Base-by-base conservation (phyloP, 2,329 filamentous ascomycete species). In the Alternaria gansuensis region DNA sequence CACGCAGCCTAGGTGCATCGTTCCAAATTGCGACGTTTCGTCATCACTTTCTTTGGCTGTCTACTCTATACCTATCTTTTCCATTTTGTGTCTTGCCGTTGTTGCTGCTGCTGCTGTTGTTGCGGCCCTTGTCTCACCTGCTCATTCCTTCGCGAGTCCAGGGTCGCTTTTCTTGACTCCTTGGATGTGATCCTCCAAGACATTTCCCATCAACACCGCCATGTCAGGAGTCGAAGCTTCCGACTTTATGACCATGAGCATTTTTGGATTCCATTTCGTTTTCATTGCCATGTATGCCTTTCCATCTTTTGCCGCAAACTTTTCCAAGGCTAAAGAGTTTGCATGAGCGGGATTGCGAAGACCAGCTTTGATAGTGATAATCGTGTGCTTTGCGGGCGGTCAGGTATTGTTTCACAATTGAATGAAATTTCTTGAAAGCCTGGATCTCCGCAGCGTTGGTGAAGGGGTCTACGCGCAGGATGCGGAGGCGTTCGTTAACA, bases 271-370 rank as follows among this genome's bases (percentile, higher is more conserved):
- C 43, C 33, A 39, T 17, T 31, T 29, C 13, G 24, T 40, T 36
- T 34, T 48, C 43, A 54, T 46, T 6, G 13, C 21, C 26, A 54
- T 48, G 34, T 49, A 48, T 17, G 29, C 39, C n/a, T 41, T 54
- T 14, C 14, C 52, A 23, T 48, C 36, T 13, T 36, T 17, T 9
- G 50, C 50, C 5, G 44, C 8, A 21, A 29, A 45, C 26, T 37
- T 11, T 26, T 21, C 51, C 29, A 33, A 29, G n/a, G 10, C 49
- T 13, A 43, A 21, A 21, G 24, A 28, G 14, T 52, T 9, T 13
- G 37, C 31, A 23, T 26, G 17, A 34, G 26, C 26, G 21, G 48
- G 34, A 21, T 29, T 40, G 34, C 48, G 48, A 39, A 51, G 36
- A 21, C 13, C 24, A 21, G 11, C 34, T 13, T 21, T 31, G 36